A percentile compares a stretch with the other conserved stretches of the same genome.
These are phyloP conservation scores for Penicillium sp. DNA, from an alignment of 2,329 filamentous ascomycete genomes.

Conservation along the genomic window DNA sequence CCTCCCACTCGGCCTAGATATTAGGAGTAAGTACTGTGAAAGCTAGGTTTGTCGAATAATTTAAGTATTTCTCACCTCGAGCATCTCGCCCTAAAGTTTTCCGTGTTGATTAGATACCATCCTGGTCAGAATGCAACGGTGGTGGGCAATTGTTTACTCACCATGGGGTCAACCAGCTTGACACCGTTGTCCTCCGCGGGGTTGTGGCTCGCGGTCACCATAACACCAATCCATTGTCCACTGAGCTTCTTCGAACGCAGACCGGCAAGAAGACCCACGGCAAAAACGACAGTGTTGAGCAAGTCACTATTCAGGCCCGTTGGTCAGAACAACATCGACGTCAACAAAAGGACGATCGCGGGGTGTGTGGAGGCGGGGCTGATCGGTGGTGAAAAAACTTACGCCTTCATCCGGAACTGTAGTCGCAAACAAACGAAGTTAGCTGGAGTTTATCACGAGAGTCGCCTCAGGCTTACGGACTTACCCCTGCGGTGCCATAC, in stretches of 20 bases:
- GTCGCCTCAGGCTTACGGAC: constrained; percentile 33
- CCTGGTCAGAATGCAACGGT: neutral
- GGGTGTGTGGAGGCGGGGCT: constrained; percentile 36
- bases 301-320: constrained; percentile 61
- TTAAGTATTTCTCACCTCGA: constrained; percentile 65
- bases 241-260: constrained; percentile 88
- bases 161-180: constrained; percentile 94
- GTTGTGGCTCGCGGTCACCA: constrained; percentile 95
- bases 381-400: constrained; percentile 42
- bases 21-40: constrained; percentile 25
- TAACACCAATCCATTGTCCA: constrained; percentile 91
- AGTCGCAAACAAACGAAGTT: constrained; percentile 21
- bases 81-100: constrained; percentile 78
- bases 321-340: constrained; percentile 34
- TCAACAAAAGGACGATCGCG: constrained; percentile 38
- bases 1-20: constrained; percentile 78
- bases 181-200: constrained; percentile 87
- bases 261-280: constrained; percentile 85
- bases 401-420: constrained; percentile 73
- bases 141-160: constrained; percentile 36
- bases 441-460: constrained; percentile 8
- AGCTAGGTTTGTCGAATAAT: neutral
- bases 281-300: constrained; percentile 89
- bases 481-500: constrained; percentile 66
- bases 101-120: constrained; percentile 4